Evolutionary conservation across 805 yeast species (phyloP).

Genomic region (Blastobotrys attinorum): DNA sequence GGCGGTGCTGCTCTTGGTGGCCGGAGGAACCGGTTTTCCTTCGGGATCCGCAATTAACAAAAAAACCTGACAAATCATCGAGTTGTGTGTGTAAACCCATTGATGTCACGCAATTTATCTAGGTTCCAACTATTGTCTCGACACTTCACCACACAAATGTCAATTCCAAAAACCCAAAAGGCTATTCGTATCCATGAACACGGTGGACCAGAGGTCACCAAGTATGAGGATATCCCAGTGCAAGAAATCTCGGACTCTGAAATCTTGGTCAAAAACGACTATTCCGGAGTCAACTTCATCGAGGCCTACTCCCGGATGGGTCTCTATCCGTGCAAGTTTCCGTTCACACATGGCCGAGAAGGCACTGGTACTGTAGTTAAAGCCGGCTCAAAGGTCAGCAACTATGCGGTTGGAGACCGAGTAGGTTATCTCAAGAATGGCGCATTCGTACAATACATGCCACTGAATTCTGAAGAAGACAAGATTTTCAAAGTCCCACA

Average conservation of each 20-base stretch:
- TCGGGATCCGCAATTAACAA: too few relatives aligned
- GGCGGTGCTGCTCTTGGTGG: too few relatives aligned
- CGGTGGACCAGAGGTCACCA: constrained; percentile 53
- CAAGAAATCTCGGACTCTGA: constrained; percentile 52
- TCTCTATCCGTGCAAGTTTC: constrained; percentile 51
- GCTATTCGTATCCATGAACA: constrained; percentile 36
- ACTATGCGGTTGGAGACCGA: constrained; percentile 59
- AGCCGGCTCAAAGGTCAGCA: constrained; percentile 50
- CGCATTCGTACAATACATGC: constrained; percentile 72
- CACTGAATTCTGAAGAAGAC: constrained; percentile 25
- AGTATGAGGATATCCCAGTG: constrained; percentile 49
- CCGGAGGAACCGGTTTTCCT: too few relatives aligned
- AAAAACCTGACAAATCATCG: too few relatives aligned
- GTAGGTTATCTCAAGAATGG: constrained; percentile 47
- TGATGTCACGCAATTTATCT: too few relatives aligned
- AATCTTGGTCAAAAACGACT: constrained; percentile 62
- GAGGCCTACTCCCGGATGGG: constrained; percentile 81
- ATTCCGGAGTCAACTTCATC: constrained; percentile 74
- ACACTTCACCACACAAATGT: too few relatives aligned
- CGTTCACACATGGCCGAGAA: constrained; percentile 61
- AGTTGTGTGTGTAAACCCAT: too few relatives aligned
- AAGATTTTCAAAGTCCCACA: constrained; percentile 42
- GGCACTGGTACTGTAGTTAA: constrained; percentile 55
- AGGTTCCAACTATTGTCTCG: too few relatives aligned
- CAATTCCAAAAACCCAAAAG: constrained; percentile 18